Percentiles rank a stretch among this genome's conserved stretches.
Conservation (phyloP, 2,329 filamentous ascomycete species). For the Rhinocladiella similis region DNA sequence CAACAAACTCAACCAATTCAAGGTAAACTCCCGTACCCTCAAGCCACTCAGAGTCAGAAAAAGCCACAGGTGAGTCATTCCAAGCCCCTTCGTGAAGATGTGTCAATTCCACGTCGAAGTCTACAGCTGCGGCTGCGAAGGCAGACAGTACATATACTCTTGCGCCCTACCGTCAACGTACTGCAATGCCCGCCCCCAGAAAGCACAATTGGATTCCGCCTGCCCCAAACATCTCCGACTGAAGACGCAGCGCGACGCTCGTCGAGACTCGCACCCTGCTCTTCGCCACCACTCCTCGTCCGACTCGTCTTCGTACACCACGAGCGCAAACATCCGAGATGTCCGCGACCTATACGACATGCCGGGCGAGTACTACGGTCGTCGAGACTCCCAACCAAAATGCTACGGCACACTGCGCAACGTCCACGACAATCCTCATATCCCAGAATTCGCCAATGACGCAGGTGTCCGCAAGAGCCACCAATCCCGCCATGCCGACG, state of each 20-base stretch:
- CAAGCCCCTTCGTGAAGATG: not conserved
- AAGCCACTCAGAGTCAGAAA: no score
- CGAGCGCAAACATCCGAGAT: not conserved
- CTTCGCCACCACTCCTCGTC: not conserved
- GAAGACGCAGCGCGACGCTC: not conserved
- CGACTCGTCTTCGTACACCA: slow-evolving; percentile 3
- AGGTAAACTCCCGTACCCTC: no score
- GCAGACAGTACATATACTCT: not conserved
- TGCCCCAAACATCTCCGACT: not conserved
- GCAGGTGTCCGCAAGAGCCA: slow-evolving; percentile 5
- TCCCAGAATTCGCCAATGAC: not conserved
- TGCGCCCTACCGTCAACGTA: not conserved
- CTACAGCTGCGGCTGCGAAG: not conserved
- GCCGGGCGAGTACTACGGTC: not conserved
- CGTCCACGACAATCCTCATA: slow-evolving; percentile 6
- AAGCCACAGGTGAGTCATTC: not conserved
- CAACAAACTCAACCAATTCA: no score
- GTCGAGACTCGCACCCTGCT: slow-evolving; percentile 1
- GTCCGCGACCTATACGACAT: slow-evolving; percentile 14
- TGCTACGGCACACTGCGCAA: slow-evolving; percentile 5
- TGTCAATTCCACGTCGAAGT: not conserved
- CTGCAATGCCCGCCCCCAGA: not conserved
- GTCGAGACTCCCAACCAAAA: not conserved
- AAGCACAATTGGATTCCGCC: no score
- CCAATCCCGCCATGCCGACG: not conserved